Conservation (phyloP, 2,329 filamentous ascomycete genomes). For the Arthrocladium fulminans region DNA sequence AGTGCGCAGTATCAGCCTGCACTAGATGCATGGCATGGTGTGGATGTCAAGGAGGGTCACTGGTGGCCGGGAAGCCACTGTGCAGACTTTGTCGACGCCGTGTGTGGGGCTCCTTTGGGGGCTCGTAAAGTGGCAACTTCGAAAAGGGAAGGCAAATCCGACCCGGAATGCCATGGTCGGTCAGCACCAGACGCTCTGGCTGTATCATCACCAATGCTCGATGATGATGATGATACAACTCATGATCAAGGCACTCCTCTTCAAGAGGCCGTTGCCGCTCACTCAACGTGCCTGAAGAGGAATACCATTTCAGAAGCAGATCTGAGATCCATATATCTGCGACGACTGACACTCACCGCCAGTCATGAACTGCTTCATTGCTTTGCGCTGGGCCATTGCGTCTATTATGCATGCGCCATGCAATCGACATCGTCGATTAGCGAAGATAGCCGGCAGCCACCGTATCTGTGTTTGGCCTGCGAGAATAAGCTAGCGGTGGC, state of each 20-base stretch:
- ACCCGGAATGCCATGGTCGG: conserved; percentile 13
- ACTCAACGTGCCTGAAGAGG: conserved; percentile 25
- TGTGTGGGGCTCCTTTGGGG: conserved; percentile 24
- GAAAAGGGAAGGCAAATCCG: conserved; percentile 6
- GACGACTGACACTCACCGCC: conserved; percentile 48
- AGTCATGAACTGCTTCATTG: conserved; percentile 61
- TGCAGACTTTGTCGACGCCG: conserved; percentile 37
- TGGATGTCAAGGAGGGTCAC: conserved; percentile 37
- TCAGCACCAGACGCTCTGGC: neutral
- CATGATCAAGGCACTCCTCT: conserved; percentile 7
- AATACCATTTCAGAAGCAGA: neutral
- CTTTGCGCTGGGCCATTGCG: conserved; percentile 57
- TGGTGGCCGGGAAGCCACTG: conserved; percentile 60
- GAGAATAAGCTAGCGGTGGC: conserved; percentile 43
- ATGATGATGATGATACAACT: conserved; percentile 9
- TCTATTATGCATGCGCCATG: conserved; percentile 52
- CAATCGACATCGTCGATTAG: conserved; percentile 49
- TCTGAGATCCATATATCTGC: conserved; percentile 44
- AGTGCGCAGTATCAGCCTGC: conserved; percentile 53
- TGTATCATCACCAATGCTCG: conserved; percentile 18
- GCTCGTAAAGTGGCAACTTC: neutral
- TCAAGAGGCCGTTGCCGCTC: conserved; percentile 13
- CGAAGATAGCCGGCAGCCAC: conserved; percentile 55
- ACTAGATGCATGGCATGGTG: conserved; percentile 35
- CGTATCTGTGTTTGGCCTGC: conserved; percentile 55